phyloP scores from a whole-genome alignment of 2,329 filamentous ascomycete species.

The Alternaria novae-zelandiae region DNA sequence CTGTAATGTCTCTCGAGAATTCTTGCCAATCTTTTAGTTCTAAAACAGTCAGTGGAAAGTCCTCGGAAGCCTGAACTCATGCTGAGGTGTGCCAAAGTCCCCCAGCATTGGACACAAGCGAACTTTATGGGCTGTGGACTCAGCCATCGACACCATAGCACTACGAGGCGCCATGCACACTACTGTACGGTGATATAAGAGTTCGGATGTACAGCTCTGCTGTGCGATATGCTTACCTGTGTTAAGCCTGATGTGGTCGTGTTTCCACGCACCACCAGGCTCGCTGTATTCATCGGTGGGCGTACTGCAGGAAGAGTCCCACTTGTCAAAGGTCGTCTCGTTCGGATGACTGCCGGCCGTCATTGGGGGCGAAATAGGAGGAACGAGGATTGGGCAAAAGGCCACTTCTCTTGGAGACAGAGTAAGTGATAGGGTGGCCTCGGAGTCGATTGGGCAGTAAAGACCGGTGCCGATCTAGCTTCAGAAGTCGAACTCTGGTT shows the following conservation, averaged over 20 bases:
- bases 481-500: background rate
- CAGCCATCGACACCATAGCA: background rate
- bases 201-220: background rate
- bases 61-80: background rate
- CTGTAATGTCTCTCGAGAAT: background rate
- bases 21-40: background rate
- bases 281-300: background rate
- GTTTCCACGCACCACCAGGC: background rate
- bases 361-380: background rate
- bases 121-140: background rate
- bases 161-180: background rate
- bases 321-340: background rate
- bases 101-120: background rate
- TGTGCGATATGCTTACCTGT: background rate
- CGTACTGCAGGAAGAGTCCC: background rate
- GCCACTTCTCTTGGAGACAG: background rate
- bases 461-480: background rate
- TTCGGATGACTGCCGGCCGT: background rate
- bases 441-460: background rate
- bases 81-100: background rate
- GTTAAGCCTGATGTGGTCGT: background rate
- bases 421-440: background rate
- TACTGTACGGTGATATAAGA: background rate
- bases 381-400: background rate
- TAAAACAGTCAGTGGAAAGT: background rate